Evolutionary conservation across 2,329 filamentous ascomycete species (phyloP), one percentile per base, ranked within the genome.

Genomic region (Ophiocordyceps camponoti-floridani): DNA sequence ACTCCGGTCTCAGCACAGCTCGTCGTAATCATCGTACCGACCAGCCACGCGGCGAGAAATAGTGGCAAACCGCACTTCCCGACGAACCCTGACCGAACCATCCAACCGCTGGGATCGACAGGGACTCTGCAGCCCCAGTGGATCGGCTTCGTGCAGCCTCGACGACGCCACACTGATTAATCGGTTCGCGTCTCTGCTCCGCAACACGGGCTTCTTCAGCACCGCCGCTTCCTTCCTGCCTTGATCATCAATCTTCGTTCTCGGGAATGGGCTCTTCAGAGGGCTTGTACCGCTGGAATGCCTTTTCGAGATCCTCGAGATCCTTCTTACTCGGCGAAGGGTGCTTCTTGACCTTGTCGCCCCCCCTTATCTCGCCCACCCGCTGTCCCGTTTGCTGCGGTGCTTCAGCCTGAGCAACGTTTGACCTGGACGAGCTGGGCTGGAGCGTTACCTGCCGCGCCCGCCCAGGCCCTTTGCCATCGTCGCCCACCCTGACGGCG

Each of bases 251-350:
- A 35, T n/a, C 8, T 5, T 35, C 31, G n/a, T 53, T 47, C 2
- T 50, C 35, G 6, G 45, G 44, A 3, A 47, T 49, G 23, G 47
- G 38, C 13, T 49, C 46, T 28, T 52, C 51, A 4, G 56, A 45
- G 23, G 49, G 47, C 10, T 51, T 50, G 43, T 63, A 64, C 18
- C 54, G 52, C 44, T 55, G 56, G 16, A 67, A 57, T 2, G 58
- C 60, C 30, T 48, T 46, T 43, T 62, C 59, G 23, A 67, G 52
- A n/a, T 59, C 52, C 43, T 65, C 58, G 19, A 68, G 52, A 10
- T 58, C 59, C 28, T 56, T 53, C 46, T 67, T 67, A 53, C 60
- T 66, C 2, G 66, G 65, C 2, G 65, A 68, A 6, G 65, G 66
- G 37, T 68, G 65, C 46, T 68, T 68, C 55, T 68, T 68, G 14